Evolutionary conservation across 2,329 filamentous ascomycete species (phyloP), one percentile per base, ranked within the genome.

Genomic region (Exserohilum rostratum): DNA sequence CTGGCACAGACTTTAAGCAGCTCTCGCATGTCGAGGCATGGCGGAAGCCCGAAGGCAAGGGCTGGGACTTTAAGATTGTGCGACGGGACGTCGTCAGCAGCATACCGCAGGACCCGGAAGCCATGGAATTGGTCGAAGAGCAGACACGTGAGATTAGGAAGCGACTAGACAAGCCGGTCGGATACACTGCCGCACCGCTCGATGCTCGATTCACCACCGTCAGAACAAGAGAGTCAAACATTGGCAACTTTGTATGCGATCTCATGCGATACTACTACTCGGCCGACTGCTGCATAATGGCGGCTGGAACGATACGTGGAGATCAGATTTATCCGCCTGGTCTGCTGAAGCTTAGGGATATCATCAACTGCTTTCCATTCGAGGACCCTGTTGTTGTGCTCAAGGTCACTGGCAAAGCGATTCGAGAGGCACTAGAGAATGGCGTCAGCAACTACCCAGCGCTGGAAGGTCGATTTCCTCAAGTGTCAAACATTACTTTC

Each of bases 211-310:
- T 96, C 74, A 89, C 86, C 13, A 96, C 91, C 0, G 90, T 96
- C 0, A 83, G 92, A 10, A 79, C 85, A 17, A 81, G 79, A 40
- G 92, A 96, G 75, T 91, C 89, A 50, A 97, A 96, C 68, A 78
- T 96, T 12, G 91, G 90, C 1, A 96, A 96, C 75, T 96, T 96
- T 72, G 89, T 96, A 3, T 95, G 90, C 75, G 92, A 97, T 70
- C 83, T 97, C 20, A 96, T 96, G 91, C 85, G 91, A 6, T 86
- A 86, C 57, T 89, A 96, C 70, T 91, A 96, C 71, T 78, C 82
- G 5, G 87, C 90, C 0, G 93, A 96, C 65, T 96, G 91, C 69
- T 85, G 87, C 27, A 81, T 96, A 58, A 95, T 96, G 87, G 91
- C 90, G 0, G 84, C 89, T 0, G 92, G 92, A 0, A 96, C 92